Conservation (phyloP, 768 basidiomycete genomes). For the Gloeostereum incarnatum region DNA sequence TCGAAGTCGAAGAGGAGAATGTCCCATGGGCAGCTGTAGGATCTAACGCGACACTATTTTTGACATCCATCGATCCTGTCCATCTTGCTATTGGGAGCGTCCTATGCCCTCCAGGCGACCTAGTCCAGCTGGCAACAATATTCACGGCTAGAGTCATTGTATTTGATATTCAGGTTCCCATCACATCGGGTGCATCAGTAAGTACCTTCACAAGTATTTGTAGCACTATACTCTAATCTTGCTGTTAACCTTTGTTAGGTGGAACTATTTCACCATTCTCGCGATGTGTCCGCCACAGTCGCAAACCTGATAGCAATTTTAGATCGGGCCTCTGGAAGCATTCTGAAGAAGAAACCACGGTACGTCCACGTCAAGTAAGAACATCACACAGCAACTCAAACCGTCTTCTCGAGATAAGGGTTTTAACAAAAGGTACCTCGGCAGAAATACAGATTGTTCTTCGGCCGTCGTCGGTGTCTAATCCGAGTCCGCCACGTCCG, state of each 20-base stretch:
- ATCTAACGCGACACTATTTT: slow-evolving; percentile 76
- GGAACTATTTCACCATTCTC: slow-evolving; percentile 92
- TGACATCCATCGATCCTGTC: slow-evolving; percentile 78
- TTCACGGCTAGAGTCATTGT: slow-evolving; percentile 89
- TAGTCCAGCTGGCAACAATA: slow-evolving; percentile 64
- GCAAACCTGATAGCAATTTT: slow-evolving; percentile 70
- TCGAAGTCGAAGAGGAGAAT: slow-evolving; percentile 71
- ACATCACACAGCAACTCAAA: not conserved
- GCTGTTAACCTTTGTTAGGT: slow-evolving; percentile 42
- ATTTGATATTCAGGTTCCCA: slow-evolving; percentile 87
- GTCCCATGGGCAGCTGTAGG: slow-evolving; percentile 89
- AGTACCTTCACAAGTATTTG: slow-evolving; percentile 11
- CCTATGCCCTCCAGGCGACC: slow-evolving; percentile 64
- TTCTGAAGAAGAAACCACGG: slow-evolving; percentile 77
- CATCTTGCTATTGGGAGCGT: slow-evolving; percentile 85
- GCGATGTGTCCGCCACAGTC: slow-evolving; percentile 85
- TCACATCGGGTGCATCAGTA: slow-evolving; percentile 82
- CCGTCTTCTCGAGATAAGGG: slow-evolving; percentile 44
- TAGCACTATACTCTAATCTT: too few relatives aligned
- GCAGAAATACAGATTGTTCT: slow-evolving; percentile 83
- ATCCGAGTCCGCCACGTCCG: slow-evolving; percentile 35
- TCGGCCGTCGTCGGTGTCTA: slow-evolving; percentile 44
- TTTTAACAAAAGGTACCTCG: slow-evolving; percentile 75
- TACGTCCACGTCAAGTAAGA: slow-evolving; percentile 19
- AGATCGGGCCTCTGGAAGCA: slow-evolving; percentile 69